Conservation (phyloP, 495 filamentous ascomycete species). For the Penicillium antarcticum region DNA sequence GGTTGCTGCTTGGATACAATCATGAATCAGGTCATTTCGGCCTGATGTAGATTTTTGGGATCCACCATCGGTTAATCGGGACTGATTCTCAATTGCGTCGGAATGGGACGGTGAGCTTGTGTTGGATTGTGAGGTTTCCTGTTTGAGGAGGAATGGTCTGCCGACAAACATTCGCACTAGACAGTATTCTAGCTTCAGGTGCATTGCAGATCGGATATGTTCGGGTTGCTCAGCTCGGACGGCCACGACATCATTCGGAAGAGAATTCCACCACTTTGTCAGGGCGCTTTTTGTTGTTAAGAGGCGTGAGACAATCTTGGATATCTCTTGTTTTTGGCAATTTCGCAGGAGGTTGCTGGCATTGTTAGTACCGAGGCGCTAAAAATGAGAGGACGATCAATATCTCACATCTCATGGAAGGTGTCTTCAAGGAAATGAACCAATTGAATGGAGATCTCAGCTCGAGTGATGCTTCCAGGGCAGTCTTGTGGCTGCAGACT, state of each 20-base stretch:
- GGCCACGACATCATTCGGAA: constrained; percentile 11
- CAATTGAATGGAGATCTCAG: constrained; percentile 21
- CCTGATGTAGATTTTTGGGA: neutral
- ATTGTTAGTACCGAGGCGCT: neutral
- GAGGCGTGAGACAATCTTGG: constrained; percentile 11
- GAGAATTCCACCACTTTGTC: constrained; percentile 25
- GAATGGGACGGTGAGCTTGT: constrained; percentile 1
- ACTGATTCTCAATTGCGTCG: neutral
- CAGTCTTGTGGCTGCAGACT: neutral
- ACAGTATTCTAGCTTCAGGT: constrained; percentile 31
- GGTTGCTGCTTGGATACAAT: constrained; percentile 26
- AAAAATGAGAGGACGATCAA: neutral
- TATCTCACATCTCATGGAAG: constrained; percentile 23
- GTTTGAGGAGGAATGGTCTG: constrained; percentile 29
- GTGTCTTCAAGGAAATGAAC: constrained; percentile 23
- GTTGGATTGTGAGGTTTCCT: constrained; percentile 2
- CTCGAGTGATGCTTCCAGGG: constrained; percentile 5
- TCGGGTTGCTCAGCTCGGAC: neutral
- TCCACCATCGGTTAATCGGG: neutral
- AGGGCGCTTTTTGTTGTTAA: constrained; percentile 10
- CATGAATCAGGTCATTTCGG: constrained; percentile 18
- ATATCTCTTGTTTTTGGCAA: constrained; percentile 9
- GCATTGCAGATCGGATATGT: constrained; percentile 20
- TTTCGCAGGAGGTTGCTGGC: constrained; percentile 15
- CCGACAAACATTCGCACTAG: constrained; percentile 31